Percentiles rank a stretch among this genome's conserved stretches.
Evolutionary conservation across 1,284 basidiomycete species (phyloP).

Genomic region (Cryptococcus floricola): DNA sequence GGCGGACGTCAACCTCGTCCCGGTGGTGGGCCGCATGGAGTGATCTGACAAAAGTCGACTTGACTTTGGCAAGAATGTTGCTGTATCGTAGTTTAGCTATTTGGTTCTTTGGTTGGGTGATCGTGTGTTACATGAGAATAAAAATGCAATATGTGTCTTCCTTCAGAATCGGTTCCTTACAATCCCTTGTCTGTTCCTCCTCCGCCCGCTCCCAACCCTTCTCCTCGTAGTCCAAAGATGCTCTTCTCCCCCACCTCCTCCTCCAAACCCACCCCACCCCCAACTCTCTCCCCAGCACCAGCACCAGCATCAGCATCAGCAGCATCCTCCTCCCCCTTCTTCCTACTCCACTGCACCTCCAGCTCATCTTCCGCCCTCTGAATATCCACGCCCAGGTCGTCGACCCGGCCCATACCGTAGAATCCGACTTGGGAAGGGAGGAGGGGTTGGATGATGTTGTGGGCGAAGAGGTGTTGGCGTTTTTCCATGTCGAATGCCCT

Average conservation of each 20-base stretch:
- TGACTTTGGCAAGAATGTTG: too few species aligned
- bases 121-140: too few species aligned
- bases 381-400: conserved; percentile 35
- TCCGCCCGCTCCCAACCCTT: conserved; percentile 8
- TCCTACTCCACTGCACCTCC: conserved; percentile 24
- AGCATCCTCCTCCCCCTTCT: background rate
- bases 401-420: conserved; percentile 37
- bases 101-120: too few species aligned
- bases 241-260: background rate
- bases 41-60: too few species aligned
- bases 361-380: conserved; percentile 34
- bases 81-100: too few species aligned
- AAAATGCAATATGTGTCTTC: background rate
- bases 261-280: background rate
- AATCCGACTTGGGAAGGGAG: conserved; percentile 36
- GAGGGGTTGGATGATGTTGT: conserved; percentile 42
- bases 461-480: conserved; percentile 62
- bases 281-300: background rate
- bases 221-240: conserved; percentile 13
- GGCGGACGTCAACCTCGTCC: background rate
- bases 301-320: background rate
- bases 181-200: conserved; percentile 14
- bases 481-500: conserved; percentile 64
- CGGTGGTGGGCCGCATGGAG: background rate
- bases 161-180: background rate